Evolutionary conservation across 805 yeast species (phyloP).

Genomic region (Candida dendrica): DNA sequence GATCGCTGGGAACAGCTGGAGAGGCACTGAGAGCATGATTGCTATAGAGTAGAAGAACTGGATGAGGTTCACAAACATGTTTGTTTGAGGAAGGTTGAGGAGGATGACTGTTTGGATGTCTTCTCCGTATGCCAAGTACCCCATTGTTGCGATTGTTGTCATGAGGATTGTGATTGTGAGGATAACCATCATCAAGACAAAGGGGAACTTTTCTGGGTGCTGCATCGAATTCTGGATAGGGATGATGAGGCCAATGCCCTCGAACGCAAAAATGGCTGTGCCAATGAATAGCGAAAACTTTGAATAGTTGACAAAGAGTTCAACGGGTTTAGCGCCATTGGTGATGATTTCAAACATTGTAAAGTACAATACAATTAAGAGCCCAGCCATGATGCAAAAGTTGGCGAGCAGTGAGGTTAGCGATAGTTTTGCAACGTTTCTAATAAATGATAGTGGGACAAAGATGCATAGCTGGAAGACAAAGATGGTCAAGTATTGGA

Average conservation of each 20-base stretch:
- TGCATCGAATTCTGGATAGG: constrained; percentile 82
- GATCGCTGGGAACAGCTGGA: constrained; percentile 75
- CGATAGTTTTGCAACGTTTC: constrained; percentile 73
- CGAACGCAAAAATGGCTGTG: constrained; percentile 83
- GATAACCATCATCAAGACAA: constrained; percentile 55
- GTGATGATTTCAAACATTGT: constrained; percentile 37
- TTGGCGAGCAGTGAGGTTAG: constrained; percentile 68
- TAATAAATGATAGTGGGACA: constrained; percentile 61
- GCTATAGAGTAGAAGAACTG: constrained; percentile 72
- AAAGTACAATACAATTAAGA: constrained; percentile 55
- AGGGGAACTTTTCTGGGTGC: constrained; percentile 65
- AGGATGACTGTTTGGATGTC: constrained; percentile 61
- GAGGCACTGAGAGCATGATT: constrained; percentile 70
- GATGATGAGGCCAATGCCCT: constrained; percentile 75
- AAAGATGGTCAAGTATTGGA: constrained; percentile 40
- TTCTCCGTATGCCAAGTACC: constrained; percentile 65
- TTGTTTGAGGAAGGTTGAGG: constrained; percentile 62
- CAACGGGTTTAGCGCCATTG: constrained; percentile 45
- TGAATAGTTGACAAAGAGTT: constrained; percentile 41
- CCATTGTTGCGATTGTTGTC: constrained; percentile 56
- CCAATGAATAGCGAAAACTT: constrained; percentile 72
- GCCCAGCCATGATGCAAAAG: constrained; percentile 57
- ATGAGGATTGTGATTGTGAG: constrained; percentile 55
- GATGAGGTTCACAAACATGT: constrained; percentile 52
- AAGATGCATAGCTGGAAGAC: constrained; percentile 48